phyloP scores from a whole-genome alignment of 805 yeast genomes.

The Kregervanrija fluxuum region DNA sequence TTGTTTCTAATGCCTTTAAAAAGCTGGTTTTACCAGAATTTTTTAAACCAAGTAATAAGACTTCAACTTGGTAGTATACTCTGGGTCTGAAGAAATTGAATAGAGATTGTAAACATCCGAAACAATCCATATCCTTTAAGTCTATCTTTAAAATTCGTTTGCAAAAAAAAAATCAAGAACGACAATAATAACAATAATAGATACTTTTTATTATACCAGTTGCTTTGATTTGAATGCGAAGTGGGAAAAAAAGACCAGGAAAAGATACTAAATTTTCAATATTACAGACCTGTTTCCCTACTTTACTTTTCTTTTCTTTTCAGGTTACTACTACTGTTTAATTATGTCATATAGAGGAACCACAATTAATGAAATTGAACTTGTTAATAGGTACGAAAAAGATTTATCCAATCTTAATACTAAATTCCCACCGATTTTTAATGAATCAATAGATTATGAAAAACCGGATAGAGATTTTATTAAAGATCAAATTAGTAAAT shows the following conservation, averaged over 20 bases:
- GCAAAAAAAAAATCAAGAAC: no score
- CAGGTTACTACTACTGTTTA: no score
- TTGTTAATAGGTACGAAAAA: constrained; percentile 7
- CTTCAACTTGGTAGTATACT: constrained; percentile 18
- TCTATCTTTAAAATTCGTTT: no score
- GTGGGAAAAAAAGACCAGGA: no score
- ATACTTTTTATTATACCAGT: no score
- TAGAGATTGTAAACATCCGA: constrained; percentile 3
- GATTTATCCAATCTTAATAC: constrained; percentile 12
- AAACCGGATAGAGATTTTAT: constrained; percentile 40
- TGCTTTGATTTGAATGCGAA: no score
- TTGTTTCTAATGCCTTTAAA: constrained; percentile 10
- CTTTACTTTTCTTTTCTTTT: no score
- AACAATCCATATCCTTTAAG: constrained; percentile 1
- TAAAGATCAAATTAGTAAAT: constrained; percentile 23
- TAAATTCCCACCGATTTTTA: constrained; percentile 32
- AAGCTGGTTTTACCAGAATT: constrained; percentile 27
- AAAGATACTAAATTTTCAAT: no score
- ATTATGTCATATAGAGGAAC: no score
- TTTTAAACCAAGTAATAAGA: constrained; percentile 23
- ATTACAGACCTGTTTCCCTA: no score
- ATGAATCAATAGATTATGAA: constrained; percentile 27
- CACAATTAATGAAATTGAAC: no score
- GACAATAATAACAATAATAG: no score
- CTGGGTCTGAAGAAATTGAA: constrained; percentile 10